These are phyloP conservation scores for Candida dendrica DNA, from an alignment of 805 yeast species.

Conservation along the genomic window DNA sequence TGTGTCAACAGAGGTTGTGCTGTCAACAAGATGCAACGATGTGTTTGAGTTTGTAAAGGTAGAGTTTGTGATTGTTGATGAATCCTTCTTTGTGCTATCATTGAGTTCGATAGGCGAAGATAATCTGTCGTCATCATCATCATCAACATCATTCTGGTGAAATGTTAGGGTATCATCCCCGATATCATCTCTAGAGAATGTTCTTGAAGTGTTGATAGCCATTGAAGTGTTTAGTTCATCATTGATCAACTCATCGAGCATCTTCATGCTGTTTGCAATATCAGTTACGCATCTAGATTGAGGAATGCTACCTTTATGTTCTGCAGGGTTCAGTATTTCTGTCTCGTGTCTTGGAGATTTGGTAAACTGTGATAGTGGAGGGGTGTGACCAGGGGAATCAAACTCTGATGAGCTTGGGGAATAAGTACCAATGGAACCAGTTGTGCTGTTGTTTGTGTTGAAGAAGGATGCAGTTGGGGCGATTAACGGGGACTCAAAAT, in stretches of 20 bases:
- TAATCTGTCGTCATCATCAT: slow-evolving; percentile 8
- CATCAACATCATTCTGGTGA: no score
- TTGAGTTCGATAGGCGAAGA: slow-evolving; percentile 16
- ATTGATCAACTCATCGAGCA: slow-evolving; percentile 26
- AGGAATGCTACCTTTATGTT: slow-evolving; percentile 25
- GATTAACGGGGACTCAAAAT: slow-evolving; percentile 9
- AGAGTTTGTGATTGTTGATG: slow-evolving; percentile 12
- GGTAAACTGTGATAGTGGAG: slow-evolving; percentile 10
- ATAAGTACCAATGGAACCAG: slow-evolving; percentile 36
- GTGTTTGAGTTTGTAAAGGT: slow-evolving; percentile 18
- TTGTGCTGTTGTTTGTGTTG: slow-evolving; percentile 24
- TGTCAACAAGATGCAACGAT: slow-evolving; percentile 10
- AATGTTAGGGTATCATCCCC: slow-evolving; percentile 7
- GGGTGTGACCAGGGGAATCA: slow-evolving; percentile 29
- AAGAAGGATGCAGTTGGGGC: slow-evolving; percentile 23
- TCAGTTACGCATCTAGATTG: slow-evolving; percentile 34
- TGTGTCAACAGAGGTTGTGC: slow-evolving; percentile 10
- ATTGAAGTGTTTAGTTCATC: slow-evolving; percentile 14
- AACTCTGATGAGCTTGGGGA: slow-evolving; percentile 40
- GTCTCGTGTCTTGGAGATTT: slow-evolving; percentile 8
- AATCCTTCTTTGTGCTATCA: slow-evolving; percentile 8
- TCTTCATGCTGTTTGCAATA: slow-evolving; percentile 29
- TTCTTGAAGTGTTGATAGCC: slow-evolving; percentile 5
- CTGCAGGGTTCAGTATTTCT: slow-evolving; percentile 9
- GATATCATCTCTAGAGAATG: no score